Evolutionary conservation across 345 rosid species (phyloP), one percentile per base, ranked within the genome.

Genomic region (Populus deltoides): DNA sequence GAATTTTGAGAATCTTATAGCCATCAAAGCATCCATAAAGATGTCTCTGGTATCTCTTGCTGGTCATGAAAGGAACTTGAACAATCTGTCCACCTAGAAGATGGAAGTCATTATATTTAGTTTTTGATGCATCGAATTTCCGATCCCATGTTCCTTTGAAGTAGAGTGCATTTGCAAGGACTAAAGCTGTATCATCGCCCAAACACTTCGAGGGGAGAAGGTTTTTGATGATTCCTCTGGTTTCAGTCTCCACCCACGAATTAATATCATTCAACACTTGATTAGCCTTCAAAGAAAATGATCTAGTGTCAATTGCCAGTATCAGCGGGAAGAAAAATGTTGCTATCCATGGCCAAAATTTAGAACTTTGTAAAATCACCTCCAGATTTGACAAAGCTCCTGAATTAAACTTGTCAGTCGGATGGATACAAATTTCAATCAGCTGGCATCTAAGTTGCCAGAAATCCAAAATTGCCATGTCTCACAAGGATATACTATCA

Each of bases 81-180:
- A 79, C 70, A 20, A 38, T 53, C 49, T 49, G 71, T 11, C 85
- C 84, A 47, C 53, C 70, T 43, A 79, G 59, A 35, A 81, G 81
- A 65, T 79, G 45, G 68, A 85, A 87, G 15, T 73, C 55, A 68
- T 47, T 9, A 20, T 74, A 47, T 75, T 75, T 38, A 25, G 90
- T 79, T 57, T 57, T 68, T 4, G 74, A 81, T 15, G 36, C 41
- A 45, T 81, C 76, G 2, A 83, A 87, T 27, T 62, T 67, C 25
- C 70, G 16, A 70, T 35, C 35, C 87, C 87, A 84, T n/a, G 76
- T 41, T n/a, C 82, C 88, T 82, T 82, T 85, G 78, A 85, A 85
- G 73, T 82, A 85, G 66, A 87, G 74, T 8, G 85, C 88, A 74
- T 82, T 87, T 20, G 75, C 86, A 39, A 85, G 82, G 59, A 87